A percentile compares a stretch with the other conserved stretches of the same genome.
These are phyloP conservation scores for Dipteronia dyeriana DNA, from an alignment of 345 rosid species.

Conservation along the genomic window DNA sequence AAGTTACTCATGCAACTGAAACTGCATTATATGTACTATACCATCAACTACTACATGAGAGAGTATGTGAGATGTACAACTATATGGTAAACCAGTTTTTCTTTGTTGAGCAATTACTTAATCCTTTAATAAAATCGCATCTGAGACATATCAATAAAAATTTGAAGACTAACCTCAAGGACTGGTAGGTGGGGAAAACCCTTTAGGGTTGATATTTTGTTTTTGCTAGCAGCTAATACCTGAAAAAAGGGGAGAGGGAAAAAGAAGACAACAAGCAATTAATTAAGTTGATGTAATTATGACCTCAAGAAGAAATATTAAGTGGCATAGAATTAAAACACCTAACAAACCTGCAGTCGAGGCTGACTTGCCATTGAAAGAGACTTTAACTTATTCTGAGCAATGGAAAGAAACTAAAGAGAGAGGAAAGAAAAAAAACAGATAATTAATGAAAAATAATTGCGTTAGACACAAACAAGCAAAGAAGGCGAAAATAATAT, in stretches of 20 bases:
- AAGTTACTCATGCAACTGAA: not conserved
- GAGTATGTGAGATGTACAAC: not conserved
- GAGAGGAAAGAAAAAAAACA: not conserved
- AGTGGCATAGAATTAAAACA: constrained; percentile 14
- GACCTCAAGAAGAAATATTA: constrained; percentile 3
- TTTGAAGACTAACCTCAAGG: constrained; percentile 68
- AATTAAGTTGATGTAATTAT: not conserved
- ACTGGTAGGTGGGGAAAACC: constrained; percentile 87
- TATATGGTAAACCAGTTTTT: not conserved
- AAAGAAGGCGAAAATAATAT: not conserved
- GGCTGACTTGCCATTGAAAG: constrained; percentile 99
- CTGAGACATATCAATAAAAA: not conserved
- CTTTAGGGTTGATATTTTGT: constrained; percentile 86
- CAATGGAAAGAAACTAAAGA: constrained; percentile 90
- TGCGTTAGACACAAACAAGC: not conserved
- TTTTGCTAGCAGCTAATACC: constrained; percentile 99
- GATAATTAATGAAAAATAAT: constrained; percentile 8
- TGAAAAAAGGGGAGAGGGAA: constrained; percentile 23
- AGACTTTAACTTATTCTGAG: constrained; percentile 93
- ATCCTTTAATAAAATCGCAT: not conserved
- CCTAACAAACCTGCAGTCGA: constrained; percentile 75
- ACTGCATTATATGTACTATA: not conserved
- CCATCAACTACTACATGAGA: not conserved
- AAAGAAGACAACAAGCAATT: constrained; percentile 10
- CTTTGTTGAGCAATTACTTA: not conserved